Conservation (phyloP, 1,284 basidiomycete genomes). For the Xerocomus nothofagi region DNA sequence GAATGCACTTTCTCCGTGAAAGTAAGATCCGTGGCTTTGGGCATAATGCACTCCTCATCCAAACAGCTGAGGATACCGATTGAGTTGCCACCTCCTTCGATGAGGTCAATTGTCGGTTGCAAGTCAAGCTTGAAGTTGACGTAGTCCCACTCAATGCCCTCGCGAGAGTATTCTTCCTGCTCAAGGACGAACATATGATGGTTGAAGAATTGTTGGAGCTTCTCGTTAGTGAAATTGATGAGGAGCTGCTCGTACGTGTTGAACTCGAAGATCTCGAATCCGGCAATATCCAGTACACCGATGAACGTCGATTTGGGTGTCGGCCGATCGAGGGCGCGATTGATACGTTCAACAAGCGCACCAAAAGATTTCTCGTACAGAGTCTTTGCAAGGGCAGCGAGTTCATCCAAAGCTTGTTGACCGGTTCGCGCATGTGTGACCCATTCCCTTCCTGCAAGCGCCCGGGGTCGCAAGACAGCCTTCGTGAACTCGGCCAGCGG, state of each 20-base stretch:
- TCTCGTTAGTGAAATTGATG: constrained; percentile 99
- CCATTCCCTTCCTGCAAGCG: constrained; percentile 96
- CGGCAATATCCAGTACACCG: constrained; percentile 98
- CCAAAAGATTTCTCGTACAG: constrained; percentile 98
- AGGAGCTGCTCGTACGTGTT: constrained; percentile 97
- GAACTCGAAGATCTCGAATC: constrained; percentile 93
- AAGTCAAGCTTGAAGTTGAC: constrained; percentile 98
- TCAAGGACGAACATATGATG: constrained; percentile 99
- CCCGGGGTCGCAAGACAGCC: constrained; percentile 84
- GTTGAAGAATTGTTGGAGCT: constrained; percentile 97
- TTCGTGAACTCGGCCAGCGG: constrained; percentile 87
- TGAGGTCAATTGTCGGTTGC: constrained; percentile 98
- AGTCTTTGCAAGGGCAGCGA: constrained; percentile 92
- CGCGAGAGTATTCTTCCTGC: constrained; percentile 97
- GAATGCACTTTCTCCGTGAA: constrained; percentile 91
- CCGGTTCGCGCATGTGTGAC: constrained; percentile 91
- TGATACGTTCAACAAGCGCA: constrained; percentile 91
- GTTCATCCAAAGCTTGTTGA: constrained; percentile 92
- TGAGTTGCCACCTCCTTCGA: constrained; percentile 71
- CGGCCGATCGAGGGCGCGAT: constrained; percentile 90
- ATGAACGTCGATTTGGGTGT: constrained; percentile 95
- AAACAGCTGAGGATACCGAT: constrained; percentile 94
- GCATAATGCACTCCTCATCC: constrained; percentile 99
- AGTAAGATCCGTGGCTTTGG: constrained; percentile 92
- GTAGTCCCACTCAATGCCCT: constrained; percentile 98